Evolutionary conservation across 768 basidiomycete species (phyloP), one percentile per base, ranked within the genome.

Genomic region (Mycena venus): DNA sequence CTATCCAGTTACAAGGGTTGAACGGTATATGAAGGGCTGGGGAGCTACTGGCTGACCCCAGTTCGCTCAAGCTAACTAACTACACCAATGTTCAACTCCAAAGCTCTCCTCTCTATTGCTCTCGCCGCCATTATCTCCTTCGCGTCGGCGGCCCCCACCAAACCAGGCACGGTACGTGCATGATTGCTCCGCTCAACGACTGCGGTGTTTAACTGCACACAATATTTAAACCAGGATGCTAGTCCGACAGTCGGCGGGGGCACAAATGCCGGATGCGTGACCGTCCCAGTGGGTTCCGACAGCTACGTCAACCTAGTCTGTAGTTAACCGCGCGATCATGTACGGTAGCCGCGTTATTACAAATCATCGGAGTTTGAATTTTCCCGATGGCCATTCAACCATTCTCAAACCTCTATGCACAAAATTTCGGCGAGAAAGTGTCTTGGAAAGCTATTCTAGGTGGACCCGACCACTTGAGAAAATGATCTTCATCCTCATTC

Each of bases 51-150:
- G 27, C 47, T 29, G 11, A 14, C 63, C 32, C 10, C 49, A 53
- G 63, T 49, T 51, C 23, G 7, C 25, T 51, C 49, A 25, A 51
- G 44, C n/a, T 64, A 42, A 44, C 62, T 31, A 51, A 31, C 42
- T 32, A 49, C 19, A 31, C 42, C 61, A 44, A 65, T 65, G 63
- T 65, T 65, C 63, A 65, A 53, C 49, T 65, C 47, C 63, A 65
- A 65, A 32, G 32, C 63, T 53, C 63, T 65, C 32, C 47, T 65
- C 49, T n/a, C 63, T 38, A 51, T 19, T 31, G 44, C 47, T 40
- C 59, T 60, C 36, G 36, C 27, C 21, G 23, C 36, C 4, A 8
- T 60, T 23, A 9, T 60, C 59, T 19, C 59, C 10, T n/a, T 60
- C 59, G 59, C n/a, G 36, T 36, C 59, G 36, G 59, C 59, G 19